Evolutionary conservation across 2,329 filamentous ascomycete species (phyloP), one percentile per base, ranked within the genome.

Genomic region (Cladophialophora bantiana): DNA sequence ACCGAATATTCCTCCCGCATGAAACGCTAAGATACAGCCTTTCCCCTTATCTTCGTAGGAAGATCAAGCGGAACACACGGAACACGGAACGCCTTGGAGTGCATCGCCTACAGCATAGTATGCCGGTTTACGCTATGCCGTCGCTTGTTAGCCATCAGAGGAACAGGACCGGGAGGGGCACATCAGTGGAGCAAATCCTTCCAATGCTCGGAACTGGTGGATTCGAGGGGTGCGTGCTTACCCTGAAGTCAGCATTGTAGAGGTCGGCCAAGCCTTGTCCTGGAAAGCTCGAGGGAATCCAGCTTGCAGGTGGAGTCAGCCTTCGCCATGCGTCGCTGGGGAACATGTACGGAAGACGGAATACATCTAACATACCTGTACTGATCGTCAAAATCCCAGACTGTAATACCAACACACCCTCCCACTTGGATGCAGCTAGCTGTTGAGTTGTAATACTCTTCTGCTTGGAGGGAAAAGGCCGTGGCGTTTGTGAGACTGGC

Each of bases 351-450:
- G 40, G 13, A 42, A n/a, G 1, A 42, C 15, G 40, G 40, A 42
- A 13, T n/a, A 4, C 40, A 42, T 12, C 15, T 13, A 60, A 20
- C 59, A 50, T 53, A 61, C 59, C 59, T 61, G 70, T 81, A 80
- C 70, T 79, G 80, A 63, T 82, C 80, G 1, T 78, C 80, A 74
- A 76, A 81, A 62, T 81, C 80, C 78, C 78, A 79, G 59, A 80
- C 73, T 7, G 77, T 79, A 26, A 79, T 64, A 1, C 78, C 77
- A 18, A 79, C 71, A 52, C 78, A 79, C 3, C 70, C 67, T 2
- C 69, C 34, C 1, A 73, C 75, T 26, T 76, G 68, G 1, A 75
- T 68, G 52, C 78, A 79, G 1, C 77, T 76, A 2, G 67, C 71
- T 15, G 76, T 74, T 18, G 74, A 71, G 60, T 72, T 73, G 34